phyloP scores from a whole-genome alignment of 2,329 filamentous ascomycete species.

The Aspergillus carbonarius region DNA sequence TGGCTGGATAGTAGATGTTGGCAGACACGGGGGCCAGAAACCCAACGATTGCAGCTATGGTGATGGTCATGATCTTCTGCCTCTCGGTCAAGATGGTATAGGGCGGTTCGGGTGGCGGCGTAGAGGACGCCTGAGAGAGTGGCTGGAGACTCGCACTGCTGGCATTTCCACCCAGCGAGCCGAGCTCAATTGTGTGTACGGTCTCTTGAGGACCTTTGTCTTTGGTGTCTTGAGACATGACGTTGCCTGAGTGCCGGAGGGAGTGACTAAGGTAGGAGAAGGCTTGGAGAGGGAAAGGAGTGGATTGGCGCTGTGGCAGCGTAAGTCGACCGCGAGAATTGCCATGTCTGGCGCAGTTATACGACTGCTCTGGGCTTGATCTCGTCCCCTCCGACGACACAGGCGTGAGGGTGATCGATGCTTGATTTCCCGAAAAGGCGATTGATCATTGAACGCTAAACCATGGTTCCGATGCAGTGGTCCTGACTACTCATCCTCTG shows the following conservation, averaged over 20 bases:
- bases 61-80: neutral
- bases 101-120: neutral
- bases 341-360: neutral
- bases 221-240: neutral
- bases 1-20: neutral
- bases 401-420: neutral
- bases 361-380: neutral
- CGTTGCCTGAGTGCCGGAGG: neutral
- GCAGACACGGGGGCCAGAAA: neutral
- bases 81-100: neutral
- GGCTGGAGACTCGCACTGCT: neutral
- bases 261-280: neutral
- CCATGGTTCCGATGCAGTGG: neutral
- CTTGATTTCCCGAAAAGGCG: neutral
- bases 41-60: neutral
- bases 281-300: neutral
- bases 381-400: neutral
- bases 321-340: neutral
- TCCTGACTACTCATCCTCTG: neutral
- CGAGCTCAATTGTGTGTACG: neutral
- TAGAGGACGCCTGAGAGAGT: neutral
- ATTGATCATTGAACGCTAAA: neutral
- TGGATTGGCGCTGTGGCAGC: neutral
- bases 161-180: neutral
- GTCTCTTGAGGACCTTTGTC: neutral